Base-by-base conservation (phyloP, 169 alveolate species). In the Babesia caballi region DNA sequence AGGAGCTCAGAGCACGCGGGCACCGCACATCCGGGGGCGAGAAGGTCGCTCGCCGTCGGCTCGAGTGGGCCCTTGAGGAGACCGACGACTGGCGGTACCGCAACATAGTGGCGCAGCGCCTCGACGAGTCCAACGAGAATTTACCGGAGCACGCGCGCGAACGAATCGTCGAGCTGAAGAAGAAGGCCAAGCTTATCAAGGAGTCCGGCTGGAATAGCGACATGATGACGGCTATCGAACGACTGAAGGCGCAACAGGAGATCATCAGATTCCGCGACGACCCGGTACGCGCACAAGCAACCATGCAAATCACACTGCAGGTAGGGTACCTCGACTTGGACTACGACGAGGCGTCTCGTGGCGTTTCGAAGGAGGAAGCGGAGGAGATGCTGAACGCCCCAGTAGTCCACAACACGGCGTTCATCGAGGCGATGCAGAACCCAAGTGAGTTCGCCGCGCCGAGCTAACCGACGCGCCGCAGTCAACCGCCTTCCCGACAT, bases 321-420 rank as follows among this genome's bases (percentile, higher is more conserved):
- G 88, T 81, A 3, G 78, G 82, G 6, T 81, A 81, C 47, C 63
- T 81, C 23, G 72, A 42, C 11, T 52, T 81, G 66, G 88, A 81
- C 30, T 1, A 5, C 27, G 15, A 21, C 21, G 74, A 53, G 19
- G 53, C 57, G 15, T 7, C 50, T 12, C 42, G 0, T 8, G 61
- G 28, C 7, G 40, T 59, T 0, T 3, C 61, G 2, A 50, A 54
- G 1, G 49, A 36, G 67, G 88, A 81, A 47, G 42, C 53, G 28
- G 88, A 69, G 47, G 80, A 69, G 35, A 21, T 81, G 49, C 70
- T 61, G 28, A 81, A 81, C 36, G 83, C 88, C 19, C 88, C 88
- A 6, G 56, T 58, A 0, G 56, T 81, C 6, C 70, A 81, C 50
- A 84, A 81, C 50, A 47, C 67, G 2, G 40, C 27, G 23, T 81